Base-by-base conservation (phyloP, 495 filamentous ascomycete genomes). In the Xylaria curta region DNA sequence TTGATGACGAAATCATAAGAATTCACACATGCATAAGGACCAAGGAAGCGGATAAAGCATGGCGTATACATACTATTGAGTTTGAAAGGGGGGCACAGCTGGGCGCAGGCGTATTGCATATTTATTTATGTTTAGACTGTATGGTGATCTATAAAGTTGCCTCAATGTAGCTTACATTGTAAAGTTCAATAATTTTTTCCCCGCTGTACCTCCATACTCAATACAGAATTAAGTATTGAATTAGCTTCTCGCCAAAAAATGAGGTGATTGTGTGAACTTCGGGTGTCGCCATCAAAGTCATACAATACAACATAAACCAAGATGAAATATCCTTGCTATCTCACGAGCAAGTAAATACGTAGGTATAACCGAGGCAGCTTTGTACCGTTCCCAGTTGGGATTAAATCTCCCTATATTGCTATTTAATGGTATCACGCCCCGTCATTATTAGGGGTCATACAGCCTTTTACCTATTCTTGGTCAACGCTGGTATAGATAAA, bases 21-120 rank as follows among this genome's bases (percentile, higher is more conserved):
- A 17, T 60, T 15, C 53, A 59, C 7, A 38, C 33, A 42, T 40
- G 68, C 42, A 69, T 69, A 6, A 28, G n/a, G 40, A 36, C 31
- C 24, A 61, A 49, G 28, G 44, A 33, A 19, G 53, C 24, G 24
- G 15, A 51, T 19, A 33, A 38, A 26, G 19, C 31, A 67, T 26
- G 42, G 26, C 31, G 40, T 38, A 26, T 19, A 56, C n/a, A 24
- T 2, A 63, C 60, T 21, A 0, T 26, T 40, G 15, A 33, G 33
- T 38, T 60, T 10, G 33, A 51, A 47, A 6, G 42, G 24, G 40
- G 47, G 21, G n/a, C n/a, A n/a, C 5, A 36, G n/a, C n/a, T 17
- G 17, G 36, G 51, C 53, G 51, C 15, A 31, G 40, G 49, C n/a
- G 51, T 36, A 33, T 38, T 61, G 56, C 54, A 47, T 68, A 38